Evolutionary conservation across 495 filamentous ascomycete genomes (phyloP).

Genomic region (Barbatosphaeria neglecta): DNA sequence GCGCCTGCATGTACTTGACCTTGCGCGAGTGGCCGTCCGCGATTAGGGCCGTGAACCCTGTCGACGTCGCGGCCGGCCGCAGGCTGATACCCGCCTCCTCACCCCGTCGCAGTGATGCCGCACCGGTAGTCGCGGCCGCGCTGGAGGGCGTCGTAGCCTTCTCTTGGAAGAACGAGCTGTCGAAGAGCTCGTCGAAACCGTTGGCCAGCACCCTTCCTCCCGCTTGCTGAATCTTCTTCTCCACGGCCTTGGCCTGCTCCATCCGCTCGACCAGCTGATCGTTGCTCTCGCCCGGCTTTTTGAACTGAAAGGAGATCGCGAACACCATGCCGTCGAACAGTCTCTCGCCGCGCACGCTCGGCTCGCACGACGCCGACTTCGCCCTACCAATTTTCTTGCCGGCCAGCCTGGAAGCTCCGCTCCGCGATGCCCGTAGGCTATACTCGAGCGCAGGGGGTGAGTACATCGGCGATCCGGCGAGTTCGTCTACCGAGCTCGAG

Average conservation of each 20-base stretch:
- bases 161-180: conserved; percentile 27
- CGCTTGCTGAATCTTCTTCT: conserved; percentile 38
- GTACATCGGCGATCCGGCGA: conserved; percentile 13
- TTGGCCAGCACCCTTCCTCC: conserved; percentile 62
- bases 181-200: conserved; percentile 81
- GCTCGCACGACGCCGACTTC: conserved; percentile 1
- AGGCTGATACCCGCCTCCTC: conserved; percentile 17
- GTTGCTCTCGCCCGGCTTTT: conserved; percentile 38
- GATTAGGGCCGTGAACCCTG: conserved; percentile 76
- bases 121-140: too few species aligned
- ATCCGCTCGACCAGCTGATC: conserved; percentile 40
- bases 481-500: conserved; percentile 29
- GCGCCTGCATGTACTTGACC: conserved; percentile 88
- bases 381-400: conserved; percentile 2
- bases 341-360: conserved; percentile 2
- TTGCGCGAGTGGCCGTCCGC: conserved; percentile 80
- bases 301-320: conserved; percentile 54
- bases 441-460: conserved; percentile 18
- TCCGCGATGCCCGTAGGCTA: conserved; percentile 13
- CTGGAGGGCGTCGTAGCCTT: conserved; percentile 5
- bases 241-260: conserved; percentile 19
- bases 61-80: conserved; percentile 32
- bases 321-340: conserved; percentile 73
- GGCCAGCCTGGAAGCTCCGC: conserved; percentile 3
- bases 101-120: conserved; percentile 6